Conservation (phyloP, 163 green algal genomes). For the Chloromonas sp. region DNA sequence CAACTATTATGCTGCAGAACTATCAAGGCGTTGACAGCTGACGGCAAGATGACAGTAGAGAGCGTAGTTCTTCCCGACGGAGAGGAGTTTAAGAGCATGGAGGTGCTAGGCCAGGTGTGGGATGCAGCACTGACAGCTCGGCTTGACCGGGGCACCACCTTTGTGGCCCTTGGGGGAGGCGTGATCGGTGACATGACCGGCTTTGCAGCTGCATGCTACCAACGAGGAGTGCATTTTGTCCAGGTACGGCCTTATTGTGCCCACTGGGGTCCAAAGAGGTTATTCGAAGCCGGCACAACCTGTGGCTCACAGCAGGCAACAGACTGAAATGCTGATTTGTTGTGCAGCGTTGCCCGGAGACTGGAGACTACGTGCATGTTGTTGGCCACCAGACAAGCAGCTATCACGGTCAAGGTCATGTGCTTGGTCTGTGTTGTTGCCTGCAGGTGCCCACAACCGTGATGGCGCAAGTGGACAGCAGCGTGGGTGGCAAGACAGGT, state of each 20-base stretch:
- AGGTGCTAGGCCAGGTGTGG: constrained; percentile 70
- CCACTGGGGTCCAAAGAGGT: neutral
- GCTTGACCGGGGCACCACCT: constrained; percentile 80
- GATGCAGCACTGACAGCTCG: constrained; percentile 65
- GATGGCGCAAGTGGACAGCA: constrained; percentile 90
- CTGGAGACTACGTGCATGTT: too few relatives aligned
- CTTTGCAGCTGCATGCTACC: constrained; percentile 93
- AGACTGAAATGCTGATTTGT: neutral
- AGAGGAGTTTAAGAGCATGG: constrained; percentile 91
- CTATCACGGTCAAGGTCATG: too few relatives aligned
- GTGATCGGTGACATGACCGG: constrained; percentile 98
- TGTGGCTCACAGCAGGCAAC: neutral
- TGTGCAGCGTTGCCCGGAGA: constrained; percentile 36
- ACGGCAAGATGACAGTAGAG: constrained; percentile 49
- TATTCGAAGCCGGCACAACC: neutral
- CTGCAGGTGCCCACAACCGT: constrained; percentile 85
- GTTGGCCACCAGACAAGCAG: too few relatives aligned
- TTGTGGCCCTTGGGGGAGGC: constrained; percentile 93
- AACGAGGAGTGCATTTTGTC: constrained; percentile 93
- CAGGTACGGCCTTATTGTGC: constrained; percentile 41
- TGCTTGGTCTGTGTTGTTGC: too few relatives aligned
- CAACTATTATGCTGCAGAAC: neutral
- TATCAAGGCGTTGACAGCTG: constrained; percentile 17
- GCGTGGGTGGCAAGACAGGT: constrained; percentile 94
- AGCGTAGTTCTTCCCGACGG: constrained; percentile 89